Base-by-base conservation (phyloP, 331 rosid species). In the Erythrophleum ivorense region DNA sequence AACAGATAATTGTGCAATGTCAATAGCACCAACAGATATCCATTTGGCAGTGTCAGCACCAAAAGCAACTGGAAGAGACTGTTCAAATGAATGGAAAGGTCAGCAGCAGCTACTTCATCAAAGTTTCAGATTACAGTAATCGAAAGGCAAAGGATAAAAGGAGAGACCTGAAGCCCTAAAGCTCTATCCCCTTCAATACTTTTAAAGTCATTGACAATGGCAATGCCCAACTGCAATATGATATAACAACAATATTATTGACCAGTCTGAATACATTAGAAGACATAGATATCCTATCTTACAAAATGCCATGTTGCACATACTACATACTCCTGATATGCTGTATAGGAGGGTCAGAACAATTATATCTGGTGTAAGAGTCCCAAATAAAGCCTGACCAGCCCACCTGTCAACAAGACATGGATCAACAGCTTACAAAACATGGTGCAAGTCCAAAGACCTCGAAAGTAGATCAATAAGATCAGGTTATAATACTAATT, bases 241-340 rank as follows among this genome's bases (percentile, higher is more conserved):
- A 18, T 12, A 34, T 7, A 54, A 34, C 8, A 53, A 67, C 57
- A 48, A 62, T 62, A 62, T 29, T 31, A 33, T 29, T 31, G 43
- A 31, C 43, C 1, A 13, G 41, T 12, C n/a, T 12, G 43, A 12
- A 10, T 29, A 62, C 41, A 33, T 33, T 12, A 31, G 68, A 33
- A 12, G 43, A 2, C 19, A 24, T 21, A 40, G 4, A 67, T 40
- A 40, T 67, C 50, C 18, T 18, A 40, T 13, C 1, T 34, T 34
- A 34, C 15, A 67, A 67, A 40, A 67, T 67, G 72, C 50, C 41
- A 13, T n/a, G 72, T 40, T 67, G 14, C 15, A 36, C 3, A 40
- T 40, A n/a, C 72, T 67, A n/a, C 72, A 40, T 67, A 18, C 72
- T 40, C 72, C 52, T 38, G 72, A 38, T 40, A 67, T 67, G 72